A percentile compares a stretch with the other conserved stretches of the same genome.
These are phyloP conservation scores for Salvia miltiorrhiza DNA, from an alignment of 257 asterid species.

Conservation along the genomic window DNA sequence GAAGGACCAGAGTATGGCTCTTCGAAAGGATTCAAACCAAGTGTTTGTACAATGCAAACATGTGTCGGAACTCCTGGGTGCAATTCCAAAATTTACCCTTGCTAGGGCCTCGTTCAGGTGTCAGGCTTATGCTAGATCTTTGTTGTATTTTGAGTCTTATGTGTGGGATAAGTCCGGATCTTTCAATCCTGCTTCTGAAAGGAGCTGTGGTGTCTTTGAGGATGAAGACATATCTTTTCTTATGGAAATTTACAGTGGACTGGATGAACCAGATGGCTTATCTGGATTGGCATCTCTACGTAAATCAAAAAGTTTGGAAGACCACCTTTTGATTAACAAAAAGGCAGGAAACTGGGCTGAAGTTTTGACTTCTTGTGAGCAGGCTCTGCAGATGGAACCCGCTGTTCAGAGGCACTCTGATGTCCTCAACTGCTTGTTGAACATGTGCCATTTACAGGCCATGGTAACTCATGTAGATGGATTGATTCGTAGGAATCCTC, in stretches of 20 bases:
- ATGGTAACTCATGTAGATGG: slow-evolving; percentile 98
- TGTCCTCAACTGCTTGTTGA: slow-evolving; percentile 88
- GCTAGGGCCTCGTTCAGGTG: slow-evolving; percentile 95
- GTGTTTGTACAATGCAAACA: slow-evolving; percentile 72
- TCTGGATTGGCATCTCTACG: slow-evolving; percentile 92
- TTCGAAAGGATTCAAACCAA: slow-evolving; percentile 47
- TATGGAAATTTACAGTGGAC: slow-evolving; percentile 87
- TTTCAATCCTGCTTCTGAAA: slow-evolving; percentile 89
- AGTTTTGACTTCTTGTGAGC: slow-evolving; percentile 94
- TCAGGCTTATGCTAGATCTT: slow-evolving; percentile 95
- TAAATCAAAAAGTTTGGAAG: slow-evolving; percentile 76
- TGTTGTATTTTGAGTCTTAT: slow-evolving; percentile 82
- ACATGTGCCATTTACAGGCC: slow-evolving; percentile 94
- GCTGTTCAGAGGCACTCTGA: slow-evolving; percentile 92
- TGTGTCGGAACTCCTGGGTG: slow-evolving; percentile 77
- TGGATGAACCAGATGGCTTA: slow-evolving; percentile 96
- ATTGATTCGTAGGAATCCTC: slow-evolving; percentile 70
- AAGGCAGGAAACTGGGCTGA: slow-evolving; percentile 99
- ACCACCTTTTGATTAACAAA: slow-evolving; percentile 79
- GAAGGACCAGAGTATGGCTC: slow-evolving; percentile 50
- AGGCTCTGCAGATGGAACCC: slow-evolving; percentile 93
- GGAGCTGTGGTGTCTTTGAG: slow-evolving; percentile 67
- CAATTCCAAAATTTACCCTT: slow-evolving; percentile 88
- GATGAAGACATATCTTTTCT: slow-evolving; percentile 82
- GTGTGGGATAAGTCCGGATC: slow-evolving; percentile 86